Conservation (phyloP, 106 monocot genomes). For the Phalaenopsis aphrodite region DNA sequence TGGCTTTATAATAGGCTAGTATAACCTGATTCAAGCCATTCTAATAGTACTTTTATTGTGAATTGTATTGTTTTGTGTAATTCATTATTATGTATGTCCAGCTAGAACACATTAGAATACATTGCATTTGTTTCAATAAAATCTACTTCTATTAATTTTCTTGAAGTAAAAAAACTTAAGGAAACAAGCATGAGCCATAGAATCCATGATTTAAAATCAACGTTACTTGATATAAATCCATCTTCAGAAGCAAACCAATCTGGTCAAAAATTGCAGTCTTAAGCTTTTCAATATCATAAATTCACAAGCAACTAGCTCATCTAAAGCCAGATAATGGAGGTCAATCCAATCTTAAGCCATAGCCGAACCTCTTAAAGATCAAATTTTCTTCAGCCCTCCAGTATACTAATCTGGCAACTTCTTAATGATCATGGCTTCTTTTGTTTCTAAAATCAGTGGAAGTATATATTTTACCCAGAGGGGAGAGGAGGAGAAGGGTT, state of each 20-base stretch:
- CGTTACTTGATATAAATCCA: background rate
- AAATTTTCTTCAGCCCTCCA: background rate
- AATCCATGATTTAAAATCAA: background rate
- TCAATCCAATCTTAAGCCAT: background rate
- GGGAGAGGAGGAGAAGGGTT: background rate
- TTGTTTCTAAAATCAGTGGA: background rate
- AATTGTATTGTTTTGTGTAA: background rate
- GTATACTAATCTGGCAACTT: background rate
- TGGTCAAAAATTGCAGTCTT: background rate
- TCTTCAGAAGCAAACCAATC: background rate
- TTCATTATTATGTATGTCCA: background rate
- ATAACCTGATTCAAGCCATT: background rate
- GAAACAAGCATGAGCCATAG: background rate
- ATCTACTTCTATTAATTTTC: background rate
- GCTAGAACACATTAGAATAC: background rate
- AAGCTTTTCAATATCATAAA: background rate
- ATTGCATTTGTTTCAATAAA: background rate
- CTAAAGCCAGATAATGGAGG: background rate
- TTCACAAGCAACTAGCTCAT: background rate
- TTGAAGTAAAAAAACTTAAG: background rate
- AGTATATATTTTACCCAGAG: background rate
- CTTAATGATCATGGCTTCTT: background rate
- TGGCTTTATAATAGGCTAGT: background rate
- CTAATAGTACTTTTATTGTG: background rate
- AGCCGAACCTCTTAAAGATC: background rate